A percentile compares a stretch with the other conserved stretches of the same genome.
phyloP scores from a whole-genome alignment of 2,329 filamentous ascomycete genomes.

The Ramularia endophylla region DNA sequence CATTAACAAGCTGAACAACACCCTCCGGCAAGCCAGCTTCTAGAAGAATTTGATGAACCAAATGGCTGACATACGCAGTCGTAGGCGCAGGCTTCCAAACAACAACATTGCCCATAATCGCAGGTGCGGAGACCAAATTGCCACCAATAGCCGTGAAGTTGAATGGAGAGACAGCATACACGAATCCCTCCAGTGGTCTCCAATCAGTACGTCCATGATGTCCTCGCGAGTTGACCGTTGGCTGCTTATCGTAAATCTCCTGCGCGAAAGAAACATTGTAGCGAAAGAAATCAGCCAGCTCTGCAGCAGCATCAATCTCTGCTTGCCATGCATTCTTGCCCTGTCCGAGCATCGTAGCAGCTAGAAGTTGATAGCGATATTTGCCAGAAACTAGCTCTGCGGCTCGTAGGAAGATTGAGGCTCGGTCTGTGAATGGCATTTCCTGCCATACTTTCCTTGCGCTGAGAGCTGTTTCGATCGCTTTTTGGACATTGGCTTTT shows the following conservation, averaged over 20 bases:
- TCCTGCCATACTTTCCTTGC: constrained; percentile 82
- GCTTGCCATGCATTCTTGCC: constrained; percentile 99
- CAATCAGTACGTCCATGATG: constrained; percentile 92
- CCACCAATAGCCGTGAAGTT: constrained; percentile 96
- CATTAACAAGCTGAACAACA: constrained; percentile 87
- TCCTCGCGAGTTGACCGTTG: constrained; percentile 71
- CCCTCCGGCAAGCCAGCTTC: constrained; percentile 83
- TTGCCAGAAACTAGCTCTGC: constrained; percentile 85
- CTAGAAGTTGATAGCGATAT: constrained; percentile 96
- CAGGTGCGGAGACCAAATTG: constrained; percentile 76
- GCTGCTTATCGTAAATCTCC: constrained; percentile 83
- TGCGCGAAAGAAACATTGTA: constrained; percentile 94
- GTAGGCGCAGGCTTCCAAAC: constrained; percentile 94
- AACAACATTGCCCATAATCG: constrained; percentile 88
- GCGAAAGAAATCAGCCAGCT: constrained; percentile 80
- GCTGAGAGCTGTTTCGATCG: constrained; percentile 78
- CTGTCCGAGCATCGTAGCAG: constrained; percentile 90
- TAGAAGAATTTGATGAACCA: constrained; percentile 83
- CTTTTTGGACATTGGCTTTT: constrained; percentile 64
- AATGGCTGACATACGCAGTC: constrained; percentile 78
- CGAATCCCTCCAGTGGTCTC: constrained; percentile 86
- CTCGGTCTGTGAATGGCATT: constrained; percentile 82
- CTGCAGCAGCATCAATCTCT: constrained; percentile 94
- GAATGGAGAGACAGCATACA: constrained; percentile 91
- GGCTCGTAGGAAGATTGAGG: constrained; percentile 91